Evolutionary conservation across 805 yeast genomes (phyloP), one percentile per base, ranked within the genome.

Genomic region (Ogataea allantospora): DNA sequence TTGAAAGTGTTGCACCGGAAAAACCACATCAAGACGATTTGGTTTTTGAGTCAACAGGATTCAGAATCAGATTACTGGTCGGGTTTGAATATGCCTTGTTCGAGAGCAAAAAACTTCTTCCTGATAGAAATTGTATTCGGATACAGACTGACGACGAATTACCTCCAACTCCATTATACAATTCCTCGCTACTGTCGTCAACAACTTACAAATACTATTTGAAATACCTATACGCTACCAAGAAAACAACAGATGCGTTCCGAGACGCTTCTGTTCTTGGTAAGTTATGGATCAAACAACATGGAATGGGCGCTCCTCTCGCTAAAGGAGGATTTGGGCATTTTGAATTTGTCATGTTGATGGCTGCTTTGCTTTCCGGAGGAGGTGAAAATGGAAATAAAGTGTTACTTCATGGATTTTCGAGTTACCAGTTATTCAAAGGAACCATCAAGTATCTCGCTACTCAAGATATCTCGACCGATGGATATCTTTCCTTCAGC

Each of bases 391-490:
- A 70, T 48, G 93, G 95, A 10, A 83, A 81, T 52, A 83, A 80
- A 53, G 80, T 88, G 16, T 68, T 93, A 38, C 61, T 88, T 25
- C 83, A 81, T 50, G 99, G 98, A 0, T 91, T 84, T 60, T 88
- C 96, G 3, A 83, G 95, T 15, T 93, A 88, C 58, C 99, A 93
- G 65, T 67, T 93, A 35, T 93, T 93, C 69, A 89, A 87, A 58
- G 96, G 95, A 57, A 79, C 86, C 2, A 71, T 93, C 40, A 78
- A 79, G 51, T 89, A 83, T 55, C 57, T 91, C 44, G 95, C 96
- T 3, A 76, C 85, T 3, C 80, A 81, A 71, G 95, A 88, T 59
- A 62, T 89, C 33, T 66, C 73, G 37, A 54, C 67, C 7, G 59
- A 62, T 14, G 93, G 91, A 1, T 80, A 83, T 52, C 62, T 85